Evolutionary conservation across 2,329 filamentous ascomycete species (phyloP).

Genomic region (Cladophialophora carrionii): DNA sequence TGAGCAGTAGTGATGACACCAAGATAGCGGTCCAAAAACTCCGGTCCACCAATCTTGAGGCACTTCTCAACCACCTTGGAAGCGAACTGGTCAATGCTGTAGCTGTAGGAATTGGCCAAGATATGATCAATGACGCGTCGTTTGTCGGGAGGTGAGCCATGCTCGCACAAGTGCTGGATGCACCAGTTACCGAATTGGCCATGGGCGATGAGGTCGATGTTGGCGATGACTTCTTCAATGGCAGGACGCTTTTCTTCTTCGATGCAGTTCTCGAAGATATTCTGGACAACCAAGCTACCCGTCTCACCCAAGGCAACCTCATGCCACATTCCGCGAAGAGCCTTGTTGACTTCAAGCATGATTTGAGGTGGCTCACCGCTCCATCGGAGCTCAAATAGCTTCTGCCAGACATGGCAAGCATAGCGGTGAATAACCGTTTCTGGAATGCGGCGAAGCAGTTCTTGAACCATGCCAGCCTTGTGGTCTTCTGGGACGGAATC

Average conservation of each 20-base stretch:
- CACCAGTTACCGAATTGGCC: conserved; percentile 99
- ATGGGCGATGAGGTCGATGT: conserved; percentile 94
- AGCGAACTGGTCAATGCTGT: conserved; percentile 98
- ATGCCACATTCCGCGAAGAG: conserved; percentile 95
- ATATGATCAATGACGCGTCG: conserved; percentile 94
- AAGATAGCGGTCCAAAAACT: conserved; percentile 90
- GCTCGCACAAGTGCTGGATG: conserved; percentile 98
- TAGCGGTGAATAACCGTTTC: conserved; percentile 99
- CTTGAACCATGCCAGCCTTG: conserved; percentile 98
- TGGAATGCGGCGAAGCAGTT: conserved; percentile 89
- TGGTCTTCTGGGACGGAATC: conserved; percentile 97
- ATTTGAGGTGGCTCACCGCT: conserved; percentile 92
- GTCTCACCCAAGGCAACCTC: conserved; percentile 97
- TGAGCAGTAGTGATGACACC: conserved; percentile 92
- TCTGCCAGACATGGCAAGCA: conserved; percentile 99
- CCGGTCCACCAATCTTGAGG: conserved; percentile 88
- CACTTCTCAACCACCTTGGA: conserved; percentile 99
- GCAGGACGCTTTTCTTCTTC: conserved; percentile 99
- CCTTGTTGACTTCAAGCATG: conserved; percentile 96
- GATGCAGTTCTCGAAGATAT: conserved; percentile 98
- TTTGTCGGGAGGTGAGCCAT: conserved; percentile 86
- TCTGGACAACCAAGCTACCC: conserved; percentile 95
- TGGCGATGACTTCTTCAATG: conserved; percentile 92
- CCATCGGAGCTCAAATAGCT: conserved; percentile 97
- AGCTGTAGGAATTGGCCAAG: conserved; percentile 88